Percentiles rank a stretch among this genome's conserved stretches.
phyloP scores from a whole-genome alignment of 2,329 filamentous ascomycete species.

The Neofusicoccum sp. region DNA sequence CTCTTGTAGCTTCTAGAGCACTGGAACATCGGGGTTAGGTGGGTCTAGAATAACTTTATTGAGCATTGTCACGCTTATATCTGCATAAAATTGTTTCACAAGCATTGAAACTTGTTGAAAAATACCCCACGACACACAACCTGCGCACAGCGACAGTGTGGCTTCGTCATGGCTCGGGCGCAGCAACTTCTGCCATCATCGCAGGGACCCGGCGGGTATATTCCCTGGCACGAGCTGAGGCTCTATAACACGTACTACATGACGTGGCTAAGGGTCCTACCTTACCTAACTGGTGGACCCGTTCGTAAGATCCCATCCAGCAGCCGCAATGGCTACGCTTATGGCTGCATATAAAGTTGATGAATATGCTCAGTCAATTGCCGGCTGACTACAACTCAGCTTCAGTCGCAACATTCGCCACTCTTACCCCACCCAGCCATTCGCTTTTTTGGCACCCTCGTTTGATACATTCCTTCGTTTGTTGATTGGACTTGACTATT shows the following conservation, averaged over 20 bases:
- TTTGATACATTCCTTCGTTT: not conserved
- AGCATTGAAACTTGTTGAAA: not conserved
- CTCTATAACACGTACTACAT: slow-evolving; percentile 2
- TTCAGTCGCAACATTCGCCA: not conserved
- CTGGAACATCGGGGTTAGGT: not conserved
- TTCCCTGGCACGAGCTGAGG: not conserved
- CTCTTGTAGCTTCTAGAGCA: not conserved
- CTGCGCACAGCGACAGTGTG: not conserved
- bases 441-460: not conserved
- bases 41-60: not conserved
- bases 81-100: not conserved
- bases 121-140: not conserved
- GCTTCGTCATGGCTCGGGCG: not conserved
- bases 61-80: not conserved
- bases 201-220: not conserved
- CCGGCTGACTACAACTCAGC: not conserved
- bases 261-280: not conserved
- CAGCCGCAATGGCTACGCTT: not conserved
- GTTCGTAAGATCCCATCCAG: not conserved
- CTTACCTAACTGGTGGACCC: not conserved
- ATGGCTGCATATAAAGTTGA: not conserved
- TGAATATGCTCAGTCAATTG: not conserved
- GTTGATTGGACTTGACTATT: not conserved
- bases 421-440: not conserved
- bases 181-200: not conserved